These are phyloP conservation scores for Erodium maritimum DNA, from an alignment of 345 rosid species.

Conservation along the genomic window DNA sequence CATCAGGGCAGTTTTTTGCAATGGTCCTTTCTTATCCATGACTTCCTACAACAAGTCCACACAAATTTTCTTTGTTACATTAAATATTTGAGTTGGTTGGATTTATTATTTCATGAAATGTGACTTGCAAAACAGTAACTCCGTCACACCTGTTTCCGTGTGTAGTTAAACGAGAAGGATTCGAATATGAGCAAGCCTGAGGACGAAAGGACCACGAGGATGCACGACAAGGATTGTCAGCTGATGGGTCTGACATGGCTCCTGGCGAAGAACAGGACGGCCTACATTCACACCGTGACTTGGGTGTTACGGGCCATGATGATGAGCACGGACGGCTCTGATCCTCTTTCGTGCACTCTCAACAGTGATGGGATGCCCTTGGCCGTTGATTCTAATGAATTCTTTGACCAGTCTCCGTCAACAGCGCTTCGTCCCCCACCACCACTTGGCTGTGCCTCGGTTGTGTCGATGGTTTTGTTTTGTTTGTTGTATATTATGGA, in stretches of 20 bases:
- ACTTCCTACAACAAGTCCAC: too few species aligned
- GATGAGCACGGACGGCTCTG: conserved; percentile 34
- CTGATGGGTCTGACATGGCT: conserved; percentile 98
- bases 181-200: conserved; percentile 45
- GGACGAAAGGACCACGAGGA: conserved; percentile 58
- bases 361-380: conserved; percentile 79
- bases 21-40: too few species aligned
- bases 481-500: too few species aligned
- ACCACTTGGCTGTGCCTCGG: too few species aligned
- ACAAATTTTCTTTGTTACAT: too few species aligned
- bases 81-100: too few species aligned
- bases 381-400: conserved; percentile 68
- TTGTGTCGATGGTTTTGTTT: too few species aligned
- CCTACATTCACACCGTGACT: conserved; percentile 73
- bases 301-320: conserved; percentile 71
- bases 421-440: conserved; percentile 11
- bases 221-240: conserved; percentile 81
- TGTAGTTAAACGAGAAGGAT: conserved; percentile 47
- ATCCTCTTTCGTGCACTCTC: conserved; percentile 64
- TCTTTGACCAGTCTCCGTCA: conserved; percentile 27
- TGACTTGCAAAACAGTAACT: too few species aligned
- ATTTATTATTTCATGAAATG: too few species aligned
- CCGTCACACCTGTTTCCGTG: too few species aligned
- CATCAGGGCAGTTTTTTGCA: too few species aligned
- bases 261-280: conserved; percentile 58